These are phyloP conservation scores for Beauveria pseudobassiana DNA, from an alignment of 2,329 filamentous ascomycete genomes.

Conservation along the genomic window DNA sequence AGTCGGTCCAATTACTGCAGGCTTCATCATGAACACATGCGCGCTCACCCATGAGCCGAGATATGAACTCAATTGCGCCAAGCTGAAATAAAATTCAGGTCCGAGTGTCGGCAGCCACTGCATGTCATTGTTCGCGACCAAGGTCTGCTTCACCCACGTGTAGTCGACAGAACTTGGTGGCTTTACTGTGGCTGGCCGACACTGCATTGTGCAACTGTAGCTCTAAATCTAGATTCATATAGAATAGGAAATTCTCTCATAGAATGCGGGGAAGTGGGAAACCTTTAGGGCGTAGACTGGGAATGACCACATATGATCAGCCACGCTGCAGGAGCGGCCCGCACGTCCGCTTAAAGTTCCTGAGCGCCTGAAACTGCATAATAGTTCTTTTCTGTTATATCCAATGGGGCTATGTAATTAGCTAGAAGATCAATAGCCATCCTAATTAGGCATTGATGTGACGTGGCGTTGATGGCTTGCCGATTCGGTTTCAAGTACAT, in stretches of 20 bases:
- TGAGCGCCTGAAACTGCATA: neutral
- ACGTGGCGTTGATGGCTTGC: neutral
- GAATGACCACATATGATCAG: neutral
- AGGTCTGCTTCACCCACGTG: neutral
- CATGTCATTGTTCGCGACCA: neutral
- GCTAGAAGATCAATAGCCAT: neutral
- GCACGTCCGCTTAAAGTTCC: neutral
- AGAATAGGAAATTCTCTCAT: neutral
- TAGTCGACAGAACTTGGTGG: neutral
- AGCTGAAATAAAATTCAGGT: neutral
- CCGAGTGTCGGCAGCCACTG: neutral
- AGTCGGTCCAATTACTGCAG: neutral
- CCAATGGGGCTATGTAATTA: no score
- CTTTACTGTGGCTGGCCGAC: neutral
- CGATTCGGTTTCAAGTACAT: neutral
- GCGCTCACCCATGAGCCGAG: neutral
- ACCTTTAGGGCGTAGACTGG: neutral
- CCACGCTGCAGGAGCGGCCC: neutral
- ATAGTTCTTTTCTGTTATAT: no score
- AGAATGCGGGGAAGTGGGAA: neutral
- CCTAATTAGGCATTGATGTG: neutral
- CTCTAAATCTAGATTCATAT: neutral
- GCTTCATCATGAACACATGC: neutral
- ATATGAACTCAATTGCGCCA: neutral
- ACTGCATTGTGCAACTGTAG: neutral